Percentiles rank a stretch among this genome's conserved stretches.
Conservation (phyloP, 129 eudicot genomes). For the Pittosporum tobira region DNA sequence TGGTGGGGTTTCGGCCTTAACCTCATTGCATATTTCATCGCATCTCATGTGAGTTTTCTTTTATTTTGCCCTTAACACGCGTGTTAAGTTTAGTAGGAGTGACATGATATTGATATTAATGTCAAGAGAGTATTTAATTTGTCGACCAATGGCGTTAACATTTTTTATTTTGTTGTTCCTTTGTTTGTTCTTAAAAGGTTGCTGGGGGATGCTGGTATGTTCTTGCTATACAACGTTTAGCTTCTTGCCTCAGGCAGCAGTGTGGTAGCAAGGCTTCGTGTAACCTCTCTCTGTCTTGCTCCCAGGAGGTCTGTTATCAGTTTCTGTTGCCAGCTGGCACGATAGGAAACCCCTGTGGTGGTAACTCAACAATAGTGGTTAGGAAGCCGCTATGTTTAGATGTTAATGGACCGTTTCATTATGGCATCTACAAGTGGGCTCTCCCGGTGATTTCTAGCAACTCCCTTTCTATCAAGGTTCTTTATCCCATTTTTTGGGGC, state of each 20-base stretch:
- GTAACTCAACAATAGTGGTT: conserved; percentile 5
- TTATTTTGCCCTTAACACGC: no score
- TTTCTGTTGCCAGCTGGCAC: background rate
- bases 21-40: conserved; percentile 25
- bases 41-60: conserved; percentile 20
- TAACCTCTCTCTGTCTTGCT: conserved; percentile 16
- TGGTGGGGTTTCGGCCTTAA: conserved; percentile 36
- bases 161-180: background rate
- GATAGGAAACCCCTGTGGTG: conserved; percentile 9
- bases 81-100: background rate
- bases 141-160: no score
- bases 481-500: conserved; percentile 30
- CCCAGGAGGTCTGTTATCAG: conserved; percentile 14
- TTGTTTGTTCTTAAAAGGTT: conserved; percentile 1
- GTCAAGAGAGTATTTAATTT: no score
- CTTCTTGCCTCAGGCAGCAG: conserved; percentile 26
- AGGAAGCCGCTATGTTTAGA: conserved; percentile 22
- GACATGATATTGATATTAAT: background rate
- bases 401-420: conserved; percentile 18
- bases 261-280: conserved; percentile 14
- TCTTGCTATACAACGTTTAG: conserved; percentile 27
- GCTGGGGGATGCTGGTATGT: conserved; percentile 32
- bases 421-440: conserved; percentile 24
- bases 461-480: conserved; percentile 24
- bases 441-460: conserved; percentile 29